A percentile compares a stretch with the other conserved stretches of the same genome.
Conservation (phyloP, 2,329 filamentous ascomycete genomes). For the Arthrobotrys megalospora region DNA sequence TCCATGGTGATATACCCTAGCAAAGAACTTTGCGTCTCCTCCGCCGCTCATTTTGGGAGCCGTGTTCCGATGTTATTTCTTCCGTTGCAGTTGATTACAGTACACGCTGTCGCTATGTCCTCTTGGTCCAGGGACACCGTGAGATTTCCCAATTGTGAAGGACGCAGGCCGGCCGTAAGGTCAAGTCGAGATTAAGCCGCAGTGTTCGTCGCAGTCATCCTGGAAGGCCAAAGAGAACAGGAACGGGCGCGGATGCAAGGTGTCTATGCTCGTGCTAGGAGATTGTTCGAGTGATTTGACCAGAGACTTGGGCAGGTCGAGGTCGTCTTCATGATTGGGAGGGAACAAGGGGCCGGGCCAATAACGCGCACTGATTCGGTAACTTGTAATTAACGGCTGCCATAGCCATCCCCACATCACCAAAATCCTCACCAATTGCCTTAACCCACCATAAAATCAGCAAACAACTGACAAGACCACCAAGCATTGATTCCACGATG, state of each 20-base stretch:
- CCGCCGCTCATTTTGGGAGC: constrained; percentile 69
- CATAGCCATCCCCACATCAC: constrained; percentile 51
- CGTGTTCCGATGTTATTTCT: constrained; percentile 2
- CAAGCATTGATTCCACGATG: constrained; percentile 34
- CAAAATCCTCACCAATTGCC: constrained; percentile 31
- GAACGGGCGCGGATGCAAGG: constrained; percentile 4
- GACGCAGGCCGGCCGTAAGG: neutral
- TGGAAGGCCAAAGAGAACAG: constrained; percentile 1
- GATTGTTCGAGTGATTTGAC: constrained; percentile 1
- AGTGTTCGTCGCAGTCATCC: constrained; percentile 34
- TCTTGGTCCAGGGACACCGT: constrained; percentile 35
- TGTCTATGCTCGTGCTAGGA: constrained; percentile 22
- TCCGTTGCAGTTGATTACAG: constrained; percentile 15
- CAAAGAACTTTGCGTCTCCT: constrained; percentile 99
- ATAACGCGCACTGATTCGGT: constrained; percentile 52
- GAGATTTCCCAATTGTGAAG: constrained; percentile 5
- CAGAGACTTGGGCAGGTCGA: neutral
- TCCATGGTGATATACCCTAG: constrained; percentile 77
- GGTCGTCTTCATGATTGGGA: constrained; percentile 21
- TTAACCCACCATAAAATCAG: constrained; percentile 11
- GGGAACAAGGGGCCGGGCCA: constrained; percentile 42
- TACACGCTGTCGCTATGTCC: constrained; percentile 14
- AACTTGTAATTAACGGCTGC: constrained; percentile 11
- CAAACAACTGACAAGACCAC: neutral
- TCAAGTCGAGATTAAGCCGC: constrained; percentile 20